Percentiles rank a stretch among this genome's conserved stretches.
Conservation (phyloP, 352 stramenopile genomes). For the Globisporangium ultimum region DNA sequence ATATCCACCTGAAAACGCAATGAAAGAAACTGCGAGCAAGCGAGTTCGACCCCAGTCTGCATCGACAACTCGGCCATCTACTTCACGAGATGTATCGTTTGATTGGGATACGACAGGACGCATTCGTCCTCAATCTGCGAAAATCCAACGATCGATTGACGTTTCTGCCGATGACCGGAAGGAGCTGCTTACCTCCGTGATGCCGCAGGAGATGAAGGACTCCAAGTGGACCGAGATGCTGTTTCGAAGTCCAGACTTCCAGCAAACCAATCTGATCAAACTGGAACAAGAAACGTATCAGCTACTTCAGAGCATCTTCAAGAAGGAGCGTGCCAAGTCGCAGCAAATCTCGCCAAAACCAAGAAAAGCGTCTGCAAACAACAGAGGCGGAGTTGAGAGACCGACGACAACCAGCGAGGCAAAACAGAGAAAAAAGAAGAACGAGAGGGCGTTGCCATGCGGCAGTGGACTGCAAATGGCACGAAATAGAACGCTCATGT, state of each 20-base stretch:
- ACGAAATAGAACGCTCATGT: slow-evolving; percentile 26
- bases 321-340: slow-evolving; percentile 9
- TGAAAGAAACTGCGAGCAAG: not conserved
- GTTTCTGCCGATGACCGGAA: slow-evolving; percentile 2
- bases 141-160: not conserved
- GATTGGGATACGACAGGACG: not conserved
- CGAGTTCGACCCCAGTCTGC: slow-evolving; percentile 31
- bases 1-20: not conserved
- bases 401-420: slow-evolving; percentile 8
- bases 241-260: slow-evolving; percentile 29
- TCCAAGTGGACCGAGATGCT: slow-evolving; percentile 52
- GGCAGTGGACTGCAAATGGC: slow-evolving; percentile 38
- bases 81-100: not conserved
- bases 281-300: slow-evolving; percentile 48
- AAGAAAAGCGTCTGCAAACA: not conserved
- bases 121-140: slow-evolving; percentile 15
- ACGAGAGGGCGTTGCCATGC: slow-evolving; percentile 12
- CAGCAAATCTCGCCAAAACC: not conserved
- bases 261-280: slow-evolving; percentile 26
- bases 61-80: slow-evolving; percentile 4
- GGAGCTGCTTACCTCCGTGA: slow-evolving; percentile 1
- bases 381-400: not conserved
- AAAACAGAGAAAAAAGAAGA: not conserved
- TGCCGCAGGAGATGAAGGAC: slow-evolving; percentile 9
- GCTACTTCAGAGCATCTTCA: slow-evolving; percentile 35